Evolutionary conservation across 768 basidiomycete genomes (phyloP).

Genomic region (Leccinum aurantiacum): DNA sequence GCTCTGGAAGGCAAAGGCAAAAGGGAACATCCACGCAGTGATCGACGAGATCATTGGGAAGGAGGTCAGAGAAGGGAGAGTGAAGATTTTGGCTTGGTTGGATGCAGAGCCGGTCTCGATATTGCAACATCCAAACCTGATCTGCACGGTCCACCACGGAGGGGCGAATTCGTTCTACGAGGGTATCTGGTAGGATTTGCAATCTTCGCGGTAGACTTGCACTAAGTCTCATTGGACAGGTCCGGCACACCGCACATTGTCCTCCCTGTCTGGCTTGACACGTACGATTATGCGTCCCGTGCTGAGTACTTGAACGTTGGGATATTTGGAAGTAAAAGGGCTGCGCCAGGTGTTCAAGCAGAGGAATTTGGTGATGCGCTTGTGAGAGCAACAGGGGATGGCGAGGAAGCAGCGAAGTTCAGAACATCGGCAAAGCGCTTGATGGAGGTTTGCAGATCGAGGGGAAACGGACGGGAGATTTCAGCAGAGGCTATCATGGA

Average conservation of each 20-base stretch:
- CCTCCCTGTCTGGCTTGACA: conserved; percentile 17
- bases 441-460: conserved; percentile 4
- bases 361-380: conserved; percentile 9
- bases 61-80: conserved; percentile 9
- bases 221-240: not conserved
- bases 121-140: conserved; percentile 7
- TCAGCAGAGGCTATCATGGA: not conserved
- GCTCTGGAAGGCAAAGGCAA: conserved; percentile 32
- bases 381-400: not conserved
- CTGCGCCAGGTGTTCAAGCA: conserved; percentile 3
- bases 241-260: conserved; percentile 13
- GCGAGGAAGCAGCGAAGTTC: conserved; percentile 5
- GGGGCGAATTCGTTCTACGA: conserved; percentile 10
- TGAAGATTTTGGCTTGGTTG: conserved; percentile 14
- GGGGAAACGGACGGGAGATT: conserved; percentile 6
- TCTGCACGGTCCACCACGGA: conserved; percentile 7
- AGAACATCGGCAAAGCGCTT: conserved; percentile 4
- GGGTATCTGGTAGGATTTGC: not conserved
- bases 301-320: conserved; percentile 11
- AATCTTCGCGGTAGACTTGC: not conserved
- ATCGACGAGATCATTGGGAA: conserved; percentile 5
- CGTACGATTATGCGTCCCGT: conserved; percentile 6
- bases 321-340: not conserved
- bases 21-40: not conserved
- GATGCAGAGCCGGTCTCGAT: conserved; percentile 14